phyloP scores from a whole-genome alignment of 2,329 filamentous ascomycete species.

The Xylaria polymorpha region DNA sequence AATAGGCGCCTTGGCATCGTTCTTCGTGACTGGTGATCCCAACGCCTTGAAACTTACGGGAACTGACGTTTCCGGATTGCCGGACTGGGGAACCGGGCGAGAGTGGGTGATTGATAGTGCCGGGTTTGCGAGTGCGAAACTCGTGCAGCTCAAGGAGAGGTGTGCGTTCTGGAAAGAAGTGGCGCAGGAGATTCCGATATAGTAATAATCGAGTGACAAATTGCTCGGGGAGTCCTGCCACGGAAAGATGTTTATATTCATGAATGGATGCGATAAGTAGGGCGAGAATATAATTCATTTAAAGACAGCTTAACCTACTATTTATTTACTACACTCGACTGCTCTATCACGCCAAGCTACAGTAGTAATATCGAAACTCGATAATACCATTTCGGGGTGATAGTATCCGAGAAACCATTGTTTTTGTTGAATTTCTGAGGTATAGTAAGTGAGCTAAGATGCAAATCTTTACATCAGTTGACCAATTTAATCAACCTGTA shows the following conservation, averaged over 20 bases:
- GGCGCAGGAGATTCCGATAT: slow-evolving; percentile 60
- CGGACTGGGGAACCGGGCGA: slow-evolving; percentile 54
- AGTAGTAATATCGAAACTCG: too few relatives aligned
- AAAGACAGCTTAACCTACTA: too few relatives aligned
- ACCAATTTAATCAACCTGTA: too few relatives aligned
- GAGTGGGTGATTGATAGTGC: slow-evolving; percentile 63
- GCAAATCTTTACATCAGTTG: too few relatives aligned
- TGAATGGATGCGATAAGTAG: neutral
- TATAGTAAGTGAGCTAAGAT: too few relatives aligned
- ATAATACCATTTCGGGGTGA: too few relatives aligned
- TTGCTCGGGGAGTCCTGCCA: too few relatives aligned
- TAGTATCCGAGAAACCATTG: too few relatives aligned
- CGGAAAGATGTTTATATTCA: neutral
- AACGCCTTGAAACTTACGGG: slow-evolving; percentile 67
- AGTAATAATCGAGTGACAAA: neutral
- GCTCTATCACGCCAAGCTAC: too few relatives aligned
- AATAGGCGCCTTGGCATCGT: slow-evolving; percentile 68
- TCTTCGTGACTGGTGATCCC: slow-evolving; percentile 69
- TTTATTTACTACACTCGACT: too few relatives aligned
- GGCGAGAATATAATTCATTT: neutral
- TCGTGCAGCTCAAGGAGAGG: slow-evolving; percentile 56
- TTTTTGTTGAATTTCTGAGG: too few relatives aligned
- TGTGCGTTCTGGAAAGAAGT: slow-evolving; percentile 66
- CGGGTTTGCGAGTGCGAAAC: slow-evolving; percentile 57
- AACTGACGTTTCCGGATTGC: slow-evolving; percentile 57